phyloP scores from a whole-genome alignment of 768 basidiomycete species.

The Suillus placidus region DNA sequence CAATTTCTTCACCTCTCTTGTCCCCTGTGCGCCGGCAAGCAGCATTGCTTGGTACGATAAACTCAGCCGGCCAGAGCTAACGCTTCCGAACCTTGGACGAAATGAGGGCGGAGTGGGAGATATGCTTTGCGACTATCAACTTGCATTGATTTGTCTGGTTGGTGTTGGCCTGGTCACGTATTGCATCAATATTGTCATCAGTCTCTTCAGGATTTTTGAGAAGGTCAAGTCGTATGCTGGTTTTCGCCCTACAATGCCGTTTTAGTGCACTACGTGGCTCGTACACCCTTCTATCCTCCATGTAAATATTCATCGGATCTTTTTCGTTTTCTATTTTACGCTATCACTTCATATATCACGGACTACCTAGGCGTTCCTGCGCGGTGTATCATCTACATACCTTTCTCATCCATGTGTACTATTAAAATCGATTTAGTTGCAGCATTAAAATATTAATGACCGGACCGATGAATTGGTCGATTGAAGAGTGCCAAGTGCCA shows the following conservation, averaged over 20 bases:
- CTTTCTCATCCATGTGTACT: not conserved
- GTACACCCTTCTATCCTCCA: not conserved
- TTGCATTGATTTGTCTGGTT: constrained; percentile 77
- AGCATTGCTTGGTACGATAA: constrained; percentile 75
- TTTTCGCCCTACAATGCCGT: constrained; percentile 19
- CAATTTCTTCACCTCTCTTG: constrained; percentile 86
- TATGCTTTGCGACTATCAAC: constrained; percentile 71
- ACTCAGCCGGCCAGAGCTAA: constrained; percentile 47
- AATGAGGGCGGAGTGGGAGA: constrained; percentile 52
- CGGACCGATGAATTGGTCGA: not conserved
- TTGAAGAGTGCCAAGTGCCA: not conserved
- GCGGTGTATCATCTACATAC: not conserved
- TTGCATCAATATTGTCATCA: constrained; percentile 83
- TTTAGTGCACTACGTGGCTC: not conserved
- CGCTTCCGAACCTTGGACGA: constrained; percentile 36
- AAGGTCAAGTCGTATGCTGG: constrained; percentile 78
- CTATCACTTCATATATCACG: not conserved
- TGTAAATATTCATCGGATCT: not conserved
- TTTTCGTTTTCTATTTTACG: not conserved
- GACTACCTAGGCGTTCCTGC: not conserved
- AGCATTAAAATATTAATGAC: not conserved
- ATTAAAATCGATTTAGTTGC: not conserved
- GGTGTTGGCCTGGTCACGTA: constrained; percentile 79
- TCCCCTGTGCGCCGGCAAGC: constrained; percentile 69
- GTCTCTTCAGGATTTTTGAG: constrained; percentile 84